Evolutionary conservation across 768 basidiomycete species (phyloP).

Genomic region (Suillus placidus): DNA sequence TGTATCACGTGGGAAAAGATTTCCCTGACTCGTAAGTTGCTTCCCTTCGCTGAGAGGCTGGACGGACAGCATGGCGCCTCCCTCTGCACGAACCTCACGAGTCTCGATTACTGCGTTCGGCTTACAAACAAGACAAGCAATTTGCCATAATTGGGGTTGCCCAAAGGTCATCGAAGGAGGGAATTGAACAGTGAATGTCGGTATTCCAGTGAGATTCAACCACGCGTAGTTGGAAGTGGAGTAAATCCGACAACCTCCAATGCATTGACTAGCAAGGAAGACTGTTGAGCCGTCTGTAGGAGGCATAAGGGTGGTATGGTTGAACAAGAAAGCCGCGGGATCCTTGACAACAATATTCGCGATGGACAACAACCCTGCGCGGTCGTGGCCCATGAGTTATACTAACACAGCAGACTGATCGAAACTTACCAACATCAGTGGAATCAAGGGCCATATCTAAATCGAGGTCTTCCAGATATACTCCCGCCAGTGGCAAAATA

Average conservation of each 20-base stretch:
- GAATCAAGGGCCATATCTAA: conserved; percentile 20
- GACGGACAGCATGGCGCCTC: conserved; percentile 21
- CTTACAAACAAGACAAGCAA: conserved; percentile 23
- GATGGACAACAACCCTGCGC: not conserved
- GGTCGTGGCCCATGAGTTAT: not conserved
- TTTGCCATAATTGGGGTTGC: conserved; percentile 20
- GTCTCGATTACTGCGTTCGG: conserved; percentile 31
- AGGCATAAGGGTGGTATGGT: conserved; percentile 24
- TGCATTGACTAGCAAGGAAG: conserved; percentile 24
- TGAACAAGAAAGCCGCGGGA: conserved; percentile 15
- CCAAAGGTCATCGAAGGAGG: not conserved
- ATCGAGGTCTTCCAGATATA: conserved; percentile 20
- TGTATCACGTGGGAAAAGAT: conserved; percentile 27
- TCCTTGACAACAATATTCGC: conserved; percentile 5
- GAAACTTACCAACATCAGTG: conserved; percentile 15
- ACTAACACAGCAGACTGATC: not conserved
- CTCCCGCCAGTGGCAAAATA: conserved; percentile 12
- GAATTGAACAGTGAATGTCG: conserved; percentile 16
- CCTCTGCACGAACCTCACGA: conserved; percentile 28
- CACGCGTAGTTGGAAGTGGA: not conserved
- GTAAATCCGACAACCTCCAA: conserved; percentile 17
- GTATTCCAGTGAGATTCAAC: conserved; percentile 21
- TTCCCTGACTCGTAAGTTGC: conserved; percentile 24
- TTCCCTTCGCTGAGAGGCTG: conserved; percentile 17
- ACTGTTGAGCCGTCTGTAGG: conserved; percentile 28